Conservation (phyloP, 768 basidiomycete genomes). For the Serendipita sp. region DNA sequence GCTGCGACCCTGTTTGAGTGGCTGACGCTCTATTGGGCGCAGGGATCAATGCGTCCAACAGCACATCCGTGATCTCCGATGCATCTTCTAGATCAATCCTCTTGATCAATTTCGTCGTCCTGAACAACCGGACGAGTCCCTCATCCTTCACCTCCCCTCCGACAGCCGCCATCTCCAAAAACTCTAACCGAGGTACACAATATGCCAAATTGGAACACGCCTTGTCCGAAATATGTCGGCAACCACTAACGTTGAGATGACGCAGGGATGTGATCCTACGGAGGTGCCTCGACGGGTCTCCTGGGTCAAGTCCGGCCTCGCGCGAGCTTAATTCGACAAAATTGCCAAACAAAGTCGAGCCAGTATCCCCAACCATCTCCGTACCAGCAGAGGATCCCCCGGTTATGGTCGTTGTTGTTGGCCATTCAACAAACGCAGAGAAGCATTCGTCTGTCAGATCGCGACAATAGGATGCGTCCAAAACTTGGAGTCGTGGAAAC, state of each 20-base stretch:
- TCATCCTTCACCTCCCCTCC: constrained; percentile 51
- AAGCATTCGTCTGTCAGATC: constrained; percentile 60
- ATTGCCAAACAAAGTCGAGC: constrained; percentile 28
- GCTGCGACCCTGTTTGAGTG: constrained; percentile 11
- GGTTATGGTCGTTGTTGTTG: constrained; percentile 23
- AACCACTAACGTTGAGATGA: constrained; percentile 59
- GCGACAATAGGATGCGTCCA: constrained; percentile 63
- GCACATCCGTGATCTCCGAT: constrained; percentile 48
- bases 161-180: constrained; percentile 65
- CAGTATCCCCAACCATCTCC: constrained; percentile 14
- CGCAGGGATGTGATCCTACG: constrained; percentile 52
- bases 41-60: constrained; percentile 53
- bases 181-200: constrained; percentile 54
- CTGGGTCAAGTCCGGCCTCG: constrained; percentile 45
- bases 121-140: constrained; percentile 57
- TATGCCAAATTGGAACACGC: constrained; percentile 59
- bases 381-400: constrained; percentile 19
- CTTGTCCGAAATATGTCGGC: constrained; percentile 52
- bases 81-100: constrained; percentile 82
- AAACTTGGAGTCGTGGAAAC: constrained; percentile 55
- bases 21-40: constrained; percentile 1
- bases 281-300: constrained; percentile 27
- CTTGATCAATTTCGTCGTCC: constrained; percentile 51
- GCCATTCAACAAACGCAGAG: constrained; percentile 46
- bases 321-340: constrained; percentile 31